Conservation (phyloP, 2,329 filamentous ascomycete species). For the Nannizzia gypsea region DNA sequence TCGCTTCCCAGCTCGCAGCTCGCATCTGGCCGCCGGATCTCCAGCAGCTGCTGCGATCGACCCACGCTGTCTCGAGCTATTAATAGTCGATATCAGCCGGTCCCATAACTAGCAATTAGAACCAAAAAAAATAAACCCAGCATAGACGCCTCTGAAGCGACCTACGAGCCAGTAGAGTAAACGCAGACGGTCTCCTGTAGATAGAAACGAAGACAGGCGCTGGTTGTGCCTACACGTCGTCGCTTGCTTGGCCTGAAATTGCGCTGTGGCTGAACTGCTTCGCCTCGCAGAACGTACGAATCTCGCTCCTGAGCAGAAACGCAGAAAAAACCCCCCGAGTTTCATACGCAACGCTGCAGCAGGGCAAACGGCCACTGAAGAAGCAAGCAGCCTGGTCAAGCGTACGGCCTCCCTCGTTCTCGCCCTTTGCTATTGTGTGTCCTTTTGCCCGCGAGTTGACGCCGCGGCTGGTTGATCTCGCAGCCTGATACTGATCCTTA, state of each 20-base stretch:
- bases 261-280: slow-evolving; percentile 6
- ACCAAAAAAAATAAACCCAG: too few relatives aligned
- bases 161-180: neutral
- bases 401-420: neutral
- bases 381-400: neutral
- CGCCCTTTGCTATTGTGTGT: too few relatives aligned
- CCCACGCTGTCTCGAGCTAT: neutral
- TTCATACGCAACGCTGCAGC: neutral
- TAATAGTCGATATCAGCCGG: neutral
- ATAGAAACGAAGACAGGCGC: too few relatives aligned
- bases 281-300: slow-evolving; percentile 7
- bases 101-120: neutral
- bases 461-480: too few relatives aligned
- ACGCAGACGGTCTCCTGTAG: too few relatives aligned
- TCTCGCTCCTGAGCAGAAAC: neutral
- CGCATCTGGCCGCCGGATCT: too few relatives aligned
- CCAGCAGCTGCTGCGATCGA: neutral
- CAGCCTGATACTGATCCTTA: neutral
- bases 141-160: too few relatives aligned
- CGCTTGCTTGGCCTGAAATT: neutral
- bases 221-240: neutral
- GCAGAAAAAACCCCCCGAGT: neutral
- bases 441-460: too few relatives aligned
- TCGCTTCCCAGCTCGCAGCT: neutral
- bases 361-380: neutral